These are phyloP conservation scores for Elongisporangium anandrum DNA, from an alignment of 352 stramenopile genomes.

Conservation along the genomic window DNA sequence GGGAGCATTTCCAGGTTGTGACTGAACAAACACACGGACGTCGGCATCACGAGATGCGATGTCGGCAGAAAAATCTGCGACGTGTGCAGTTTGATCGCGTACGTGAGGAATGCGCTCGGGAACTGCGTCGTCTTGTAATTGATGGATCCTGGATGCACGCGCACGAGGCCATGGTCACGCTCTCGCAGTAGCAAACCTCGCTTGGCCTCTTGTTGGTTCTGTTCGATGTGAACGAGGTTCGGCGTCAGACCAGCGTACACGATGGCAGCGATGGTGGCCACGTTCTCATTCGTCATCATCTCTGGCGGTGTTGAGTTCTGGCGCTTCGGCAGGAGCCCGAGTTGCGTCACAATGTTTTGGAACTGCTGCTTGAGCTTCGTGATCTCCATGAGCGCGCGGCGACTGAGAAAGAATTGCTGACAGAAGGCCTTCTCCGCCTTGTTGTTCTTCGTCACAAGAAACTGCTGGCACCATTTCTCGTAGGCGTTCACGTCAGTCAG, in stretches of 20 bases:
- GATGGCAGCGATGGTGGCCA: conserved; percentile 58
- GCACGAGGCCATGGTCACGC: conserved; percentile 38
- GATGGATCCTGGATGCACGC: conserved; percentile 70
- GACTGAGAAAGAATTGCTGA: conserved; percentile 57
- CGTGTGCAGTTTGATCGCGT: conserved; percentile 77
- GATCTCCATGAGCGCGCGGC: conserved; percentile 51
- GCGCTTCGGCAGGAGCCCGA: conserved; percentile 46
- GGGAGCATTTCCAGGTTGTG: conserved; percentile 52
- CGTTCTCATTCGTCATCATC: conserved; percentile 38
- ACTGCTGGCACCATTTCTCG: conserved; percentile 42
- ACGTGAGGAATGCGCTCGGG: conserved; percentile 66
- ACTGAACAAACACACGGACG: conserved; percentile 68
- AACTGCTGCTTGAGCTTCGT: conserved; percentile 80
- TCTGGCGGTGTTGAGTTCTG: conserved; percentile 5
- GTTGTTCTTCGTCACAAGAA: conserved; percentile 10
- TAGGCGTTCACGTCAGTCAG: conserved; percentile 80
- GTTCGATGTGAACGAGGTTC: conserved; percentile 86
- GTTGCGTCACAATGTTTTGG: conserved; percentile 46
- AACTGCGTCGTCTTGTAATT: conserved; percentile 61
- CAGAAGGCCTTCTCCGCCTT: conserved; percentile 65
- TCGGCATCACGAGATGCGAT: conserved; percentile 58
- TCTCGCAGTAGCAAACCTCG: conserved; percentile 36
- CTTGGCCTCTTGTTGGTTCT: conserved; percentile 20
- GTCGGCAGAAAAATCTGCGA: conserved; percentile 77
- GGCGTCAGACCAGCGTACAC: conserved; percentile 87